Conservation (phyloP, 2,329 filamentous ascomycete genomes). For the Chrysosporium keratinophilum region DNA sequence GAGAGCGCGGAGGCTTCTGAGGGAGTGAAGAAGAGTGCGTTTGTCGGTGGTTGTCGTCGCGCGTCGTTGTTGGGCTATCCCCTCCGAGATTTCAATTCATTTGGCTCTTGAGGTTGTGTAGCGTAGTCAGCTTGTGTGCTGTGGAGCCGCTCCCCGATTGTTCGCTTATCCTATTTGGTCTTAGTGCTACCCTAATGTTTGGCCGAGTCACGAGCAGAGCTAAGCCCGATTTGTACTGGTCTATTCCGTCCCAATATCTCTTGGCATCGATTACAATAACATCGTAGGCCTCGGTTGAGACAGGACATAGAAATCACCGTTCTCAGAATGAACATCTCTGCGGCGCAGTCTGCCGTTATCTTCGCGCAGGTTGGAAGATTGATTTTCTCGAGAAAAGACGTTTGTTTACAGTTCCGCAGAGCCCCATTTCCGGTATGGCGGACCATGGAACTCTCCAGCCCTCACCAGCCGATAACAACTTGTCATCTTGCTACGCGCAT, state of each 20-base stretch:
- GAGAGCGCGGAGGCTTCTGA: constrained; percentile 8
- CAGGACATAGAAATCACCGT: too few relatives aligned
- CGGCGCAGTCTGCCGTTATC: too few relatives aligned
- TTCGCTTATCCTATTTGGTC: constrained; percentile 34
- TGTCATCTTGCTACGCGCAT: too few relatives aligned
- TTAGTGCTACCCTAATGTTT: constrained; percentile 32
- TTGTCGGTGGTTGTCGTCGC: constrained; percentile 17
- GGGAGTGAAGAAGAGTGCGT: constrained; percentile 11
- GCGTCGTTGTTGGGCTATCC: constrained; percentile 14
- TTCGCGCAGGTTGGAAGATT: too few relatives aligned
- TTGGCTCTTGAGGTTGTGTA: constrained; percentile 12
- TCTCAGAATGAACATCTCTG: too few relatives aligned
- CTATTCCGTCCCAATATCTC: not conserved
- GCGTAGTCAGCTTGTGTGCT: constrained; percentile 24
- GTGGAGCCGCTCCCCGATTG: constrained; percentile 24
- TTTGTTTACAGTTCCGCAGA: not conserved
- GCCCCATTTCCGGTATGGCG: too few relatives aligned
- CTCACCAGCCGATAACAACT: too few relatives aligned
- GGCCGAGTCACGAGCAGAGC: not conserved
- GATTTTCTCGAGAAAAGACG: too few relatives aligned
- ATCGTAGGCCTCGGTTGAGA: too few relatives aligned
- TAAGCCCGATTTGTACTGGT: constrained; percentile 4
- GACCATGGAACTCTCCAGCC: too few relatives aligned
- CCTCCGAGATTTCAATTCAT: constrained; percentile 15
- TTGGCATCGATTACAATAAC: too few relatives aligned